Evolutionary conservation across 805 yeast genomes (phyloP).

Genomic region (Lipomyces orientalis): DNA sequence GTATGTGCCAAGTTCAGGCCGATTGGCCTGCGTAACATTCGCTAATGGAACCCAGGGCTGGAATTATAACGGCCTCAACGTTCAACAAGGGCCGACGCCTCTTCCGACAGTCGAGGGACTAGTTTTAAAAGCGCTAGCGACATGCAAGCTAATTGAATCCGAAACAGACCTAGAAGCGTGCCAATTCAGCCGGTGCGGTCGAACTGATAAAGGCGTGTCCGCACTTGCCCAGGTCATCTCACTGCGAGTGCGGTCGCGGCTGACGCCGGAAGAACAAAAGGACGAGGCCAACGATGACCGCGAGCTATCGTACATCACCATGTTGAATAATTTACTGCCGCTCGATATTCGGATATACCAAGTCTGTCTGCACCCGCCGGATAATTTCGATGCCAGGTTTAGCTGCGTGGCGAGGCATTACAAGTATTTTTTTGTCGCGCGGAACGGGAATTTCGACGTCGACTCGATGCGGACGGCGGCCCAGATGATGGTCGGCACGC

Average conservation of each 20-base stretch:
- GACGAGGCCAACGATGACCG: constrained; percentile 60
- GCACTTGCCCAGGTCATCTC: constrained; percentile 96
- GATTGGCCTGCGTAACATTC: not conserved
- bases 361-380: constrained; percentile 81
- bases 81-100: constrained; percentile 72
- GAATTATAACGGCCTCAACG: constrained; percentile 90
- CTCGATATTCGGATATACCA: constrained; percentile 82
- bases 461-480: constrained; percentile 75
- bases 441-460: constrained; percentile 55
- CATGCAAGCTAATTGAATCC: constrained; percentile 66
- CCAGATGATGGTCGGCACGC: constrained; percentile 64
- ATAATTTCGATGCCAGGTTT: constrained; percentile 87
- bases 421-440: constrained; percentile 68
- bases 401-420: constrained; percentile 88
- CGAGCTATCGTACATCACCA: constrained; percentile 78
- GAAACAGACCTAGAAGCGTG: constrained; percentile 60
- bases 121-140: constrained; percentile 71
- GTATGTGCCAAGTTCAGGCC: constrained; percentile 6
- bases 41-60: constrained; percentile 61
- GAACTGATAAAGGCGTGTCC: constrained; percentile 96
- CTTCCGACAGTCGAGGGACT: constrained; percentile 86
- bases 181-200: constrained; percentile 86
- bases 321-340: constrained; percentile 80
- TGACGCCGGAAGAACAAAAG: constrained; percentile 66
- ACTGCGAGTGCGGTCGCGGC: constrained; percentile 68